A percentile compares a stretch with the other conserved stretches of the same genome.
Conservation (phyloP, 2,329 filamentous ascomycete genomes). For the Chaetomium globosum region DNA sequence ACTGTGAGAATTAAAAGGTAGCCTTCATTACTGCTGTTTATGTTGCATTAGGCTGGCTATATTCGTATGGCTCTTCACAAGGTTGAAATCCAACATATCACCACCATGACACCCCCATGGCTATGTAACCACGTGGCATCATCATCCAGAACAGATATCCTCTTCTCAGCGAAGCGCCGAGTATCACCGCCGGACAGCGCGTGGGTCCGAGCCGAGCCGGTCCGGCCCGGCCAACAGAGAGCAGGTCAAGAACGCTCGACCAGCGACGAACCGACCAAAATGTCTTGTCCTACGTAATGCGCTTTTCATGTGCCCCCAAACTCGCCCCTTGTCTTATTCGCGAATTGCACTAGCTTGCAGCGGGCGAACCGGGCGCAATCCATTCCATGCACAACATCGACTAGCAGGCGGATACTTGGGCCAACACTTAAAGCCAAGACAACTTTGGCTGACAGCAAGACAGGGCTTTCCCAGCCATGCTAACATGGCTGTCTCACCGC, state of each 20-base stretch:
- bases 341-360: neutral
- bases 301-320: neutral
- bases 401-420: neutral
- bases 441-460: neutral
- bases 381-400: conserved; percentile 9
- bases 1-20: neutral
- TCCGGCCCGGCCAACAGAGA: neutral
- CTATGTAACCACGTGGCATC: too few species aligned
- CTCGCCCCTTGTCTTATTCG: neutral
- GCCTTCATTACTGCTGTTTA: neutral
- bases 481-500: neutral
- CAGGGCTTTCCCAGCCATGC: neutral
- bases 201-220: neutral
- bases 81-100: neutral
- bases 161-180: neutral
- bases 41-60: too few species aligned
- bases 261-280: neutral
- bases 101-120: too few species aligned
- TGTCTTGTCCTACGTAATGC: conserved; percentile 8
- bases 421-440: neutral
- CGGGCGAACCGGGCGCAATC: neutral
- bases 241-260: neutral
- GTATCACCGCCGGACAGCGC: neutral
- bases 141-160: neutral
- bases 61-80: neutral